Evolutionary conservation across 2,329 filamentous ascomycete species (phyloP).

Genomic region (Thyridium curvatum): DNA sequence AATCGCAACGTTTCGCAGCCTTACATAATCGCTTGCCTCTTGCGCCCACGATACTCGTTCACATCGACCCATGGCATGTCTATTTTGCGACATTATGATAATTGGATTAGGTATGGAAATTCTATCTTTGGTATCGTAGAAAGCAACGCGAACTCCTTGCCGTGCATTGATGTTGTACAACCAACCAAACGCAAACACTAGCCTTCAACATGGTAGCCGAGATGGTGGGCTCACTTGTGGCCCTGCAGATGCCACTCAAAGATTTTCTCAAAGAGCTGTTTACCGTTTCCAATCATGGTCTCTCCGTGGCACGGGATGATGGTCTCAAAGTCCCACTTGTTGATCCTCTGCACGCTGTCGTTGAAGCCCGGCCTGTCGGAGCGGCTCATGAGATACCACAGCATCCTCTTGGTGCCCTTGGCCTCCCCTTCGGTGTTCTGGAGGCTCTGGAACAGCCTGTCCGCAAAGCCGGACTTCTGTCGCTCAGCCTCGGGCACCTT

Average conservation of each 20-base stretch:
- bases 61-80: too few relatives aligned
- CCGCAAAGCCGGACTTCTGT: constrained; percentile 27
- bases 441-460: constrained; percentile 41
- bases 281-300: constrained; percentile 67
- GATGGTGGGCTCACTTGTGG: constrained; percentile 1
- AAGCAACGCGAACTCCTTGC: too few relatives aligned
- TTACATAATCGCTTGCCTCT: too few relatives aligned
- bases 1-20: too few relatives aligned
- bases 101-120: too few relatives aligned
- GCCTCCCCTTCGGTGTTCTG: constrained; percentile 58
- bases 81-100: too few relatives aligned
- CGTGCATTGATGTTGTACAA: too few relatives aligned
- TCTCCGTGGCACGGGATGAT: constrained; percentile 94
- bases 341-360: constrained; percentile 61
- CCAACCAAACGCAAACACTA: too few relatives aligned
- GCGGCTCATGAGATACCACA: constrained; percentile 66
- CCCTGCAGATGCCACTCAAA: constrained; percentile 70
- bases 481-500: constrained; percentile 42
- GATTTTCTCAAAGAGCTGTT: constrained; percentile 69
- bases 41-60: too few relatives aligned
- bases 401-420: constrained; percentile 71
- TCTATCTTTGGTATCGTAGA: too few relatives aligned
- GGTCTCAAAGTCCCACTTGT: constrained; percentile 75
- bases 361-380: constrained; percentile 64
- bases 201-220: too few relatives aligned